Conservation (phyloP, 805 yeast genomes). For the Kodamaea hsintzibuensis region DNA sequence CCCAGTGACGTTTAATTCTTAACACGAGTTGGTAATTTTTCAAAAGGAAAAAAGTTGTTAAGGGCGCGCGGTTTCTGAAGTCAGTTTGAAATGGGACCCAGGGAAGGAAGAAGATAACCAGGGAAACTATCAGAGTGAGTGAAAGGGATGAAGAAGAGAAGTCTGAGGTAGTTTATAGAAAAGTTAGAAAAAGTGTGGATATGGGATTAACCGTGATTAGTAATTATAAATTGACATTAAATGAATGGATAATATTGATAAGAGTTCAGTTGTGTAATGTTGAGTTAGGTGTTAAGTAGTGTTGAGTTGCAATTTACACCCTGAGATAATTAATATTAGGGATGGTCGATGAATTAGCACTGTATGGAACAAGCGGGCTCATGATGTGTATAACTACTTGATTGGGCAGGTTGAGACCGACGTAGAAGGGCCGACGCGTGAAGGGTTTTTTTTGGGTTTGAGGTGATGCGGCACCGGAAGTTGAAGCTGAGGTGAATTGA, state of each 20-base stretch:
- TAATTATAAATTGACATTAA: too few species aligned
- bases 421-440: not conserved
- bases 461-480: not conserved
- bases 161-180: too few species aligned
- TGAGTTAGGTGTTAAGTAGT: too few species aligned
- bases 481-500: not conserved
- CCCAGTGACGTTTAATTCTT: not conserved
- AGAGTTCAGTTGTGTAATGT: too few species aligned
- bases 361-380: not conserved
- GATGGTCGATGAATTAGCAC: not conserved
- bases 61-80: not conserved
- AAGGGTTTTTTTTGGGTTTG: not conserved
- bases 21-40: slow-evolving; percentile 10
- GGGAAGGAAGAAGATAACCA: not conserved
- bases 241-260: too few species aligned
- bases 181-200: too few species aligned
- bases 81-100: not conserved
- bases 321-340: not conserved
- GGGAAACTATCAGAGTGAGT: not conserved
- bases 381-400: not conserved
- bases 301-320: too few species aligned
- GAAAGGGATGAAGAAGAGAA: too few species aligned
- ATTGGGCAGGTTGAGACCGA: not conserved
- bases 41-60: slow-evolving; percentile 1
- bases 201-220: too few species aligned